phyloP scores from a whole-genome alignment of 169 alveolate species.

The Cryptosporidium xiaoi region DNA sequence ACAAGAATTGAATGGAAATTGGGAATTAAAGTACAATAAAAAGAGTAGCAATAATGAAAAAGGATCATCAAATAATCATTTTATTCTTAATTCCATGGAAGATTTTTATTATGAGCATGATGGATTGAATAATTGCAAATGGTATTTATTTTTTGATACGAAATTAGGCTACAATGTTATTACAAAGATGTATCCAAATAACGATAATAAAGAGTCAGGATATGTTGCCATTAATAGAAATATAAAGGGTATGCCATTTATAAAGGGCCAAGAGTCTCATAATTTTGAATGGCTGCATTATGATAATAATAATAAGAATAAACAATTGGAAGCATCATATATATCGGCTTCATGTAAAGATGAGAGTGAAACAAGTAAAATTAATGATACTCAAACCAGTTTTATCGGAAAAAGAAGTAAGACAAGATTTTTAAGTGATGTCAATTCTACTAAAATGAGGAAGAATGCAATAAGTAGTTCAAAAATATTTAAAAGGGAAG shows the following conservation, averaged over 20 bases:
- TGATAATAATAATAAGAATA: neutral
- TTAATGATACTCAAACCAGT: neutral
- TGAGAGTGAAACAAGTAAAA: neutral
- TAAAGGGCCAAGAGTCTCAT: slow-evolving; percentile 68
- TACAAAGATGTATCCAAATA: slow-evolving; percentile 6
- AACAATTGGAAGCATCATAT: neutral
- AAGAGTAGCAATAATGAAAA: neutral
- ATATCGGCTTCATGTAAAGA: slow-evolving; percentile 18
- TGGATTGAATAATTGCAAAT: slow-evolving; percentile 1
- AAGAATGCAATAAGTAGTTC: neutral
- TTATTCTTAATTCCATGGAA: neutral
- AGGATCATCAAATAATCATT: neutral
- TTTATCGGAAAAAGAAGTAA: neutral
- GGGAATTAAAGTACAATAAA: slow-evolving; percentile 22
- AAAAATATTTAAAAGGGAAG: neutral
- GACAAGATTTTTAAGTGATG: neutral
- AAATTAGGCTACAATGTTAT: slow-evolving; percentile 23
- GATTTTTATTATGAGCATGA: slow-evolving; percentile 43
- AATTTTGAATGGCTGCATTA: slow-evolving; percentile 45
- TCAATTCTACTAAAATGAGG: neutral
- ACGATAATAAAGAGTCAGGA: neutral
- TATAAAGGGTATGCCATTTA: neutral
- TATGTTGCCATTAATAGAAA: slow-evolving; percentile 48
- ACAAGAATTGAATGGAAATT: slow-evolving; percentile 43
- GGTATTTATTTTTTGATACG: slow-evolving; percentile 45